A percentile compares a stretch with the other conserved stretches of the same genome.
Evolutionary conservation across 2,329 filamentous ascomycete genomes (phyloP).

Genomic region (Tolypocladium cylindrosporum): DNA sequence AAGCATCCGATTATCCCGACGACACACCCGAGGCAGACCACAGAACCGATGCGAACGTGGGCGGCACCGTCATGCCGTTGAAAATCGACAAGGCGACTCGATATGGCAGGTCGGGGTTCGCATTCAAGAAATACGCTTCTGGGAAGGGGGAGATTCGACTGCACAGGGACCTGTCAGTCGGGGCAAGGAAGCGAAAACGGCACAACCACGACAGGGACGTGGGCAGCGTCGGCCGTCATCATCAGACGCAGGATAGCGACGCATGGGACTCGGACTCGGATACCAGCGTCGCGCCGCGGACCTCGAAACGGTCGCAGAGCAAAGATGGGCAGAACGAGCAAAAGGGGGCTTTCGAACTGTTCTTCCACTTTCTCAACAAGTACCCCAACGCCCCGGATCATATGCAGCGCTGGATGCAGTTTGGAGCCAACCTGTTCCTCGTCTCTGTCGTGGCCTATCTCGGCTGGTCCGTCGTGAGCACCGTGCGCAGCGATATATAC

Average conservation of each 20-base stretch:
- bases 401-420: slow-evolving; percentile 47
- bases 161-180: slow-evolving; percentile 25
- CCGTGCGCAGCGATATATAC: slow-evolving; percentile 65
- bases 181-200: slow-evolving; percentile 43
- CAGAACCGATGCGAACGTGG: slow-evolving; percentile 31
- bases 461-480: slow-evolving; percentile 57
- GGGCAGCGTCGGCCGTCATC: slow-evolving; percentile 35
- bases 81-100: slow-evolving; percentile 36
- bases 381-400: slow-evolving; percentile 51
- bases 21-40: slow-evolving; percentile 43
- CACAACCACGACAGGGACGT: slow-evolving; percentile 42
- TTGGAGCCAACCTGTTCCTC: slow-evolving; percentile 54
- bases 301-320: slow-evolving; percentile 11
- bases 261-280: slow-evolving; percentile 42
- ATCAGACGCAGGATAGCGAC: slow-evolving; percentile 30
- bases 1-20: slow-evolving; percentile 41
- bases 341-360: slow-evolving; percentile 26
- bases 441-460: slow-evolving; percentile 50
- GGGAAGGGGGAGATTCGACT: slow-evolving; percentile 57
- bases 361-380: slow-evolving; percentile 43
- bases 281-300: slow-evolving; percentile 11
- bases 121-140: slow-evolving; percentile 32
- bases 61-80: slow-evolving; percentile 33
- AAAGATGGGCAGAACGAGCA: slow-evolving; percentile 13
- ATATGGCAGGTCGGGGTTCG: slow-evolving; percentile 27